A percentile compares a stretch with the other conserved stretches of the same genome.
Evolutionary conservation across 1,284 basidiomycete species (phyloP).

Genomic region (Boletellus deceptivus): DNA sequence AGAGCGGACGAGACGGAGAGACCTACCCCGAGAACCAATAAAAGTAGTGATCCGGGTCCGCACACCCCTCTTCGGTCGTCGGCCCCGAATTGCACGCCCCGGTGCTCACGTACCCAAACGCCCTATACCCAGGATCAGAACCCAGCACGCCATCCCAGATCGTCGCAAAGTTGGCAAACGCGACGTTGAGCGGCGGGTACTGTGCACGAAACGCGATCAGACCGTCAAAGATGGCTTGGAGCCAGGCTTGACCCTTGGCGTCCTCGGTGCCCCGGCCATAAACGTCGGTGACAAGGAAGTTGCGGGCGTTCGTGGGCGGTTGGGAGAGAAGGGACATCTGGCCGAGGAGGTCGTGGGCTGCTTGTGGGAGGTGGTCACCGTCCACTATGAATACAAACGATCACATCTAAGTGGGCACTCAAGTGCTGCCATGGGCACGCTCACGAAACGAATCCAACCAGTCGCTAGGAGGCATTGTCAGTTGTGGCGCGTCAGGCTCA

Average conservation of each 20-base stretch:
- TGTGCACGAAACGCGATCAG: slow-evolving; percentile 30
- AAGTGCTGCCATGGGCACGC: neutral
- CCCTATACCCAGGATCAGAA: slow-evolving; percentile 39
- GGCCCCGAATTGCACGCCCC: slow-evolving; percentile 36
- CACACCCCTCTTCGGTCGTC: slow-evolving; percentile 35
- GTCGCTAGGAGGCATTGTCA: slow-evolving; percentile 26
- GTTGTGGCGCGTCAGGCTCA: neutral
- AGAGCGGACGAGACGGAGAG: neutral
- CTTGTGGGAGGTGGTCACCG: slow-evolving; percentile 33
- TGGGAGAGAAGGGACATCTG: slow-evolving; percentile 39
- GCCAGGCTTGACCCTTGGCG: slow-evolving; percentile 42
- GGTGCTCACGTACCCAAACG: slow-evolving; percentile 47
- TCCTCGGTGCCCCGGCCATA: slow-evolving; percentile 44
- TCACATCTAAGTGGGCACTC: neutral
- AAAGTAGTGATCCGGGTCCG: slow-evolving; percentile 48
- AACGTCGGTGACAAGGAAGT: slow-evolving; percentile 46
- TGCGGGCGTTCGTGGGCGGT: slow-evolving; percentile 42
- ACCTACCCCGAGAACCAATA: slow-evolving; percentile 50
- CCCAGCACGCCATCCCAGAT: slow-evolving; percentile 48
- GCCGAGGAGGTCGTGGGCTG: slow-evolving; percentile 36
- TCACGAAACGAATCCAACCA: slow-evolving; percentile 30
- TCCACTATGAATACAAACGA: slow-evolving; percentile 15
- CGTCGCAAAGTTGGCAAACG: slow-evolving; percentile 43
- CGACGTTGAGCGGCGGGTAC: slow-evolving; percentile 36
- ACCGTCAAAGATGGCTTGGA: slow-evolving; percentile 39